Evolutionary conservation across 129 eudicot genomes (phyloP).

Genomic region (Flaveria trinervia): DNA sequence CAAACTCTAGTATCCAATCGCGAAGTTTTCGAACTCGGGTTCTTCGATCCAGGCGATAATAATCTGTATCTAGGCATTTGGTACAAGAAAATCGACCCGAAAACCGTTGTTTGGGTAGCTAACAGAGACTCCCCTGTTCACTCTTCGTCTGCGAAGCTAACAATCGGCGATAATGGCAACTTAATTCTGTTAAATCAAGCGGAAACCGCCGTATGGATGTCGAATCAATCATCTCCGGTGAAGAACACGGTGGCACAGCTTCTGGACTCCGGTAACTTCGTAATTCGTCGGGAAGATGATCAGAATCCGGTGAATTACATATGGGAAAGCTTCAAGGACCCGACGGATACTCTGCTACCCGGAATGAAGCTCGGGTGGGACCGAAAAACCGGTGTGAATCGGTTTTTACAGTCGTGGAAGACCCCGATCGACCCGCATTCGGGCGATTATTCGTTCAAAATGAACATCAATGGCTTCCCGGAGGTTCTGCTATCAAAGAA

Average conservation of each 20-base stretch:
- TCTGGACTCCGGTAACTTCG: slow-evolving; percentile 64
- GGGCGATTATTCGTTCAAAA: slow-evolving; percentile 43
- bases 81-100: slow-evolving; percentile 44
- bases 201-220: slow-evolving; percentile 38
- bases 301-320: slow-evolving; percentile 39
- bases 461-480: slow-evolving; percentile 48
- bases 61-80: slow-evolving; percentile 62
- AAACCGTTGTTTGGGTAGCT: slow-evolving; percentile 40
- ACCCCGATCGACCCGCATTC: slow-evolving; percentile 39
- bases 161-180: slow-evolving; percentile 41
- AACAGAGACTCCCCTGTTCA: slow-evolving; percentile 30
- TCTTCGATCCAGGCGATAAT: slow-evolving; percentile 39
- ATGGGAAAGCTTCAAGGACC: slow-evolving; percentile 71
- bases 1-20: slow-evolving; percentile 53
- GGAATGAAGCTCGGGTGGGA: slow-evolving; percentile 70
- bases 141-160: slow-evolving; percentile 35
- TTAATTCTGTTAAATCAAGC: slow-evolving; percentile 31
- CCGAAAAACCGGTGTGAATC: slow-evolving; percentile 37
- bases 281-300: slow-evolving; percentile 42
- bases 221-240: slow-evolving; percentile 29
- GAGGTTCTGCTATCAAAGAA: slow-evolving; percentile 29
- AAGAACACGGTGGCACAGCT: slow-evolving; percentile 48
- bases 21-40: slow-evolving; percentile 50
- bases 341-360: slow-evolving; percentile 68
- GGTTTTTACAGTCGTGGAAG: slow-evolving; percentile 54